Conservation (phyloP, 345 rosid genomes). For the Kandelia obovata region DNA sequence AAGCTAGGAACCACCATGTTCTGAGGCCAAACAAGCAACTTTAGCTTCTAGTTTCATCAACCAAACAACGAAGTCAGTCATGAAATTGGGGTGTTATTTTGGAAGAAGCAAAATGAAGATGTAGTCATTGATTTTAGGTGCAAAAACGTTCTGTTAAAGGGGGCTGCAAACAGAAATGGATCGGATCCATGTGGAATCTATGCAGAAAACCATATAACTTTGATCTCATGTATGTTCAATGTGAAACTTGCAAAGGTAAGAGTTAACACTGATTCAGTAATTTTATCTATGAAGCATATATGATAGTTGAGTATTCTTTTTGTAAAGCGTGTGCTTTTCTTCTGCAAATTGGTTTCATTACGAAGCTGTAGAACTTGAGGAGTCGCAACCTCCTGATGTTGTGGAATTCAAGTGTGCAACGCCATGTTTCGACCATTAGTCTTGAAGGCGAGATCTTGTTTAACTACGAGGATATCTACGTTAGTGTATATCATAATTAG, state of each 20-base stretch:
- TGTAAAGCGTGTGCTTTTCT: slow-evolving; percentile 11
- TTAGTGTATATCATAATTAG: slow-evolving; percentile 54
- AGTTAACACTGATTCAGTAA: neutral
- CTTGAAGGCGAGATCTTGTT: slow-evolving; percentile 41
- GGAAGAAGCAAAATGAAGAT: slow-evolving; percentile 65
- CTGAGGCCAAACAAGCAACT: slow-evolving; percentile 39
- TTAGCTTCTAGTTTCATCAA: slow-evolving; percentile 33
- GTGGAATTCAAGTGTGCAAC: slow-evolving; percentile 81
- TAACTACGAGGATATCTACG: slow-evolving; percentile 46
- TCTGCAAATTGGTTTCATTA: slow-evolving; percentile 85
- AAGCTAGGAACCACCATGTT: slow-evolving; percentile 22
- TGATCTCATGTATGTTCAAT: slow-evolving; percentile 64
- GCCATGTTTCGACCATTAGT: slow-evolving; percentile 45
- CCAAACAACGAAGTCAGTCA: slow-evolving; percentile 40
- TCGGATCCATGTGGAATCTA: slow-evolving; percentile 42
- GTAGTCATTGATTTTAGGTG: slow-evolving; percentile 63
- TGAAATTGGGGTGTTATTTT: slow-evolving; percentile 78
- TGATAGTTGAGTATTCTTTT: neutral
- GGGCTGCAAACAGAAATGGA: slow-evolving; percentile 25
- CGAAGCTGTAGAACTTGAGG: slow-evolving; percentile 73
- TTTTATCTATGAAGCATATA: neutral
- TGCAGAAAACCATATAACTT: slow-evolving; percentile 60
- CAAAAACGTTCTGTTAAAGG: slow-evolving; percentile 51
- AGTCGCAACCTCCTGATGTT: slow-evolving; percentile 58
- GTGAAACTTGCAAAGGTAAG: slow-evolving; percentile 76